Evolutionary conservation across 352 stramenopile species (phyloP).

Genomic region (Globisporangium echinulatum): DNA sequence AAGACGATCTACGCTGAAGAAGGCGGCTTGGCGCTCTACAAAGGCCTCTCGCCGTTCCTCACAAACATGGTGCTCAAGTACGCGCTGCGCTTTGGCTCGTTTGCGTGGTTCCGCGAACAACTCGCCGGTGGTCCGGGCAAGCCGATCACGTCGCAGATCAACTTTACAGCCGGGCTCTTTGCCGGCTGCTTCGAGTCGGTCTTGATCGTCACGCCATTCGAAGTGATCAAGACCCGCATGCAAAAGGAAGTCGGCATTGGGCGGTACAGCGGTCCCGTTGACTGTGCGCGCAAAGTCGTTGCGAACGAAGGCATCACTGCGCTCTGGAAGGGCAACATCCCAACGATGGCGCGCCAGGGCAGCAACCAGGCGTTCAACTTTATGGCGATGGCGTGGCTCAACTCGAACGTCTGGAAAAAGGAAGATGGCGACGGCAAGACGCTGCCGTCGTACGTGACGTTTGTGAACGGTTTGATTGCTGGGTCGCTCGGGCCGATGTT

Average conservation of each 20-base stretch:
- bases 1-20: constrained; percentile 79
- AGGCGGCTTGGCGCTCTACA: constrained; percentile 72
- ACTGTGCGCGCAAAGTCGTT: constrained; percentile 91
- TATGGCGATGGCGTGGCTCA: constrained; percentile 89
- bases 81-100: constrained; percentile 80
- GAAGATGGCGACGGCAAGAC: constrained; percentile 86
- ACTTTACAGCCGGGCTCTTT: constrained; percentile 87
- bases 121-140: constrained; percentile 70
- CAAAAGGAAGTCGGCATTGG: constrained; percentile 92
- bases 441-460: constrained; percentile 90
- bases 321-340: constrained; percentile 95
- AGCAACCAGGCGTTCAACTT: constrained; percentile 99
- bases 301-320: constrained; percentile 90
- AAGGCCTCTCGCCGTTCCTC: constrained; percentile 78
- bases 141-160: constrained; percentile 60
- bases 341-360: constrained; percentile 95
- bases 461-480: constrained; percentile 91
- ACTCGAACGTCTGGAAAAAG: constrained; percentile 91
- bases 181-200: constrained; percentile 94
- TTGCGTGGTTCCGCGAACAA: constrained; percentile 83
- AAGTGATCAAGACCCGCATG: constrained; percentile 98
- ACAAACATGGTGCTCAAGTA: constrained; percentile 90
- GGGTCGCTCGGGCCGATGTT: constrained; percentile 82
- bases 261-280: constrained; percentile 83
- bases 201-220: constrained; percentile 96